A percentile compares a stretch with the other conserved stretches of the same genome.
Evolutionary conservation across 768 basidiomycete genomes (phyloP).

Genomic region (Tricholoma saponaceum): DNA sequence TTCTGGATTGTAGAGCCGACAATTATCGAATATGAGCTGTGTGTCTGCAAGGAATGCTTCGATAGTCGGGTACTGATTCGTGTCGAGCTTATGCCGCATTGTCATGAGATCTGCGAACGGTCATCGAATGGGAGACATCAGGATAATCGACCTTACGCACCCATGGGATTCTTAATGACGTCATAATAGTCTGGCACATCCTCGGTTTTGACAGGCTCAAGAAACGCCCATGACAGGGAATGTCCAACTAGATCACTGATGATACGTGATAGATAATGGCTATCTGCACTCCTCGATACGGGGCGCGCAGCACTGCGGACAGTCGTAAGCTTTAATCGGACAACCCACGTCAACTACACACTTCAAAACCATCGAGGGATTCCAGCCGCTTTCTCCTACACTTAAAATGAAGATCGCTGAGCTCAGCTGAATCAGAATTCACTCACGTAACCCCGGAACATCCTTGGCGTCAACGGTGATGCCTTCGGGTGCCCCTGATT

Average conservation of each 20-base stretch:
- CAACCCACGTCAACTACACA: slow-evolving; percentile 31
- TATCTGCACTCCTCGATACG: slow-evolving; percentile 46
- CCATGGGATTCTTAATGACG: slow-evolving; percentile 89
- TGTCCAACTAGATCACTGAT: slow-evolving; percentile 77
- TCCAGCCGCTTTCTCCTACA: slow-evolving; percentile 90
- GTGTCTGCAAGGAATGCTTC: slow-evolving; percentile 77
- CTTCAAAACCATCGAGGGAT: slow-evolving; percentile 72
- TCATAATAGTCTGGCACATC: slow-evolving; percentile 90
- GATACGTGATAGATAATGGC: slow-evolving; percentile 69
- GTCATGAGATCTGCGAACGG: slow-evolving; percentile 71
- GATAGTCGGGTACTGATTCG: slow-evolving; percentile 75
- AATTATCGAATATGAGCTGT: slow-evolving; percentile 85
- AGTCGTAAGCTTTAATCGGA: background rate
- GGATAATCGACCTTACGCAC: slow-evolving; percentile 38
- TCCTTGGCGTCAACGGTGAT: slow-evolving; percentile 64
- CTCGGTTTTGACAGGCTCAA: slow-evolving; percentile 68
- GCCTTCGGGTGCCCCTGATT: slow-evolving; percentile 47
- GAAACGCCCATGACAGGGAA: slow-evolving; percentile 85
- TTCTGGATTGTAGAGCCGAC: slow-evolving; percentile 83
- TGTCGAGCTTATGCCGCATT: slow-evolving; percentile 88
- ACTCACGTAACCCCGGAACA: slow-evolving; percentile 84
- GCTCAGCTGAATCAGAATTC: slow-evolving; percentile 1
- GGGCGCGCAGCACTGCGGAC: slow-evolving; percentile 29
- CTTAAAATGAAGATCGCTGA: slow-evolving; percentile 4
- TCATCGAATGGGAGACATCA: background rate